phyloP scores from a whole-genome alignment of 495 filamentous ascomycete genomes.

The Neurospora sp. region DNA sequence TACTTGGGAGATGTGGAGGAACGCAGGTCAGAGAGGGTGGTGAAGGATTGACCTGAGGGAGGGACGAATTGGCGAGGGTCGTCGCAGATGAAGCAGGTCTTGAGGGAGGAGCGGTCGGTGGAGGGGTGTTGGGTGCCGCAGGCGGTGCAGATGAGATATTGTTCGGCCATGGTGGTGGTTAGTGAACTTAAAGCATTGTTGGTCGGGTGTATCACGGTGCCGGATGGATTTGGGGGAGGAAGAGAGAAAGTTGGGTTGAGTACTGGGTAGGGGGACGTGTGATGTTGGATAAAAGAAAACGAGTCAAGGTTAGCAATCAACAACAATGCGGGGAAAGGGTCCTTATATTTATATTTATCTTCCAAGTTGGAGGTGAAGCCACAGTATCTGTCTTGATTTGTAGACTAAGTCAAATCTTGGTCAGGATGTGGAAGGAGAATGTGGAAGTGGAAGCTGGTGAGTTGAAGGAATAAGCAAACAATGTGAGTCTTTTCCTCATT shows the following conservation, averaged over 20 bases:
- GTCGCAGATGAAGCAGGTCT: slow-evolving; percentile 65
- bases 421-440: background rate
- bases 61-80: slow-evolving; percentile 64
- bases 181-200: background rate
- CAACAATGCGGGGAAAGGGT: background rate
- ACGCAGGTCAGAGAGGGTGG: slow-evolving; percentile 35
- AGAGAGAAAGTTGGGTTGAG: background rate
- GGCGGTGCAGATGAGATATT: slow-evolving; percentile 44
- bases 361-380: background rate
- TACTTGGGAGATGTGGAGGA: slow-evolving; percentile 6
- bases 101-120: slow-evolving; percentile 29
- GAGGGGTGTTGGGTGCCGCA: slow-evolving; percentile 63
- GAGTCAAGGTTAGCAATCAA: background rate
- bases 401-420: background rate
- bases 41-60: slow-evolving; percentile 50
- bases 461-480: background rate
- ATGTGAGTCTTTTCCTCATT: too few relatives aligned
- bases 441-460: background rate
- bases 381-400: background rate
- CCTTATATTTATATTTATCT: background rate
- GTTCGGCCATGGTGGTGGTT: background rate
- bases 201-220: background rate
- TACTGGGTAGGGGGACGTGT: background rate
- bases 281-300: background rate
- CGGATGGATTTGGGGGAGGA: background rate